Evolutionary conservation across 257 asterid species (phyloP).

Genomic region (Scutellaria baicalensis): DNA sequence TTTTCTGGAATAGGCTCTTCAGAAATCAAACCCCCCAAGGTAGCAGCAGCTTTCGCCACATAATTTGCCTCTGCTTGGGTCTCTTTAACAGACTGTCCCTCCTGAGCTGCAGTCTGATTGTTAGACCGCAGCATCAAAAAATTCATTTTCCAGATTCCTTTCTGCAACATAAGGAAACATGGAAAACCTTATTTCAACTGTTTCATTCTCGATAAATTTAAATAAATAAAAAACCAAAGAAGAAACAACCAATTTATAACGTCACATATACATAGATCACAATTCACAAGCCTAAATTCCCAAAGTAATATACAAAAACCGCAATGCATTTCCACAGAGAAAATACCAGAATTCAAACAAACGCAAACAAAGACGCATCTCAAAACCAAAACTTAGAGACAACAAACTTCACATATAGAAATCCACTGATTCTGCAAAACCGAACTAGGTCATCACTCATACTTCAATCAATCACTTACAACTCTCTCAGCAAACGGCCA

Average conservation of each 20-base stretch:
- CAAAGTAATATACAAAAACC: not conserved
- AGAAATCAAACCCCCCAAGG: constrained; percentile 56
- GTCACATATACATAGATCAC: not conserved
- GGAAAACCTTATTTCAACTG: constrained; percentile 2
- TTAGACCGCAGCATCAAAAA: constrained; percentile 84
- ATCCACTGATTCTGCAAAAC: constrained; percentile 4
- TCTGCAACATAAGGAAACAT: constrained; percentile 21
- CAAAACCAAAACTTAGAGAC: not conserved
- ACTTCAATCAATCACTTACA: constrained; percentile 2
- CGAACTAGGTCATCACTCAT: constrained; percentile 16
- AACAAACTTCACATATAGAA: constrained; percentile 12
- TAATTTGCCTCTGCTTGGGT: constrained; percentile 28
- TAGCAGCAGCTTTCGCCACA: constrained; percentile 34
- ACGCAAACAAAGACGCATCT: not conserved
- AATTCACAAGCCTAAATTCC: constrained; percentile 3
- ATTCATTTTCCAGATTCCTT: constrained; percentile 55
- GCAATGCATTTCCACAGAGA: not conserved
- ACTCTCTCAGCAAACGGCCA: not conserved
- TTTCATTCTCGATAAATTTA: not conserved
- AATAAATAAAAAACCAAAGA: too few species aligned
- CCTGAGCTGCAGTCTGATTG: constrained; percentile 66
- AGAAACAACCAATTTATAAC: constrained; percentile 1
- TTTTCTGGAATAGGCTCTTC: constrained; percentile 46
- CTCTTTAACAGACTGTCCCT: constrained; percentile 44
- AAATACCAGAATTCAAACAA: constrained; percentile 3